Conservation (phyloP, 2,329 filamentous ascomycete species). For the Coccinonectria pachysandricola region DNA sequence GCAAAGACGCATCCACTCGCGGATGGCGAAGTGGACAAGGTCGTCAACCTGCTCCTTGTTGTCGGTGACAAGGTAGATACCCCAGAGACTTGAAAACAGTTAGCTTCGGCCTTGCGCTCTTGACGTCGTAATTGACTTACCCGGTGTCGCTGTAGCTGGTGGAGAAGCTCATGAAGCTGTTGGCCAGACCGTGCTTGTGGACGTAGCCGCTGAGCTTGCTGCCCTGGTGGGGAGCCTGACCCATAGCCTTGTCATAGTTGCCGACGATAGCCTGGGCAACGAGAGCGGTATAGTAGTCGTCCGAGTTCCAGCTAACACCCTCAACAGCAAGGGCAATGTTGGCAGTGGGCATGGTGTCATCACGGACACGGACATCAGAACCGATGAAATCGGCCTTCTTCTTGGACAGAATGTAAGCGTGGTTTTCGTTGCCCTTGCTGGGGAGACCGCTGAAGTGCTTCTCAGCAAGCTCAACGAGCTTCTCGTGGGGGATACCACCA, state of each 20-base stretch:
- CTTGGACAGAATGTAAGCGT: slow-evolving; percentile 70
- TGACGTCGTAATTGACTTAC: slow-evolving; percentile 42
- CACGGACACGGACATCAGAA: slow-evolving; percentile 88
- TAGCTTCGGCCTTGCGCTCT: slow-evolving; percentile 9
- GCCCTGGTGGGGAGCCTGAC: slow-evolving; percentile 91
- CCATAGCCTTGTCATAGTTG: slow-evolving; percentile 99
- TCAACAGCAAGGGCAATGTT: slow-evolving; percentile 98
- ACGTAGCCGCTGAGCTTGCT: slow-evolving; percentile 96
- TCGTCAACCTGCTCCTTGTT: slow-evolving; percentile 82
- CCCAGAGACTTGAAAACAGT: slow-evolving; percentile 68
- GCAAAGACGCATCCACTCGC: slow-evolving; percentile 94
- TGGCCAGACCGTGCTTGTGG: slow-evolving; percentile 89
- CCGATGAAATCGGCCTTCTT: slow-evolving; percentile 89
- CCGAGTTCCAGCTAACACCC: slow-evolving; percentile 98
- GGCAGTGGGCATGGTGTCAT: slow-evolving; percentile 91
- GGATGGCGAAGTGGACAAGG: slow-evolving; percentile 94
- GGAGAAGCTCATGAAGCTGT: slow-evolving; percentile 99
- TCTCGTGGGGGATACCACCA: slow-evolving; percentile 84
- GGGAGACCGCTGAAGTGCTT: slow-evolving; percentile 84
- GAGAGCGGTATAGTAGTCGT: slow-evolving; percentile 97
- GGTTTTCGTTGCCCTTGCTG: slow-evolving; percentile 61
- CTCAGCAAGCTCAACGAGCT: slow-evolving; percentile 92
- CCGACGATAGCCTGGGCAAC: slow-evolving; percentile 98
- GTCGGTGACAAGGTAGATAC: slow-evolving; percentile 96
- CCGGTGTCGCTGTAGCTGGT: slow-evolving; percentile 99